Base-by-base conservation (phyloP, 257 asterid species). In the Gentiana dahurica region DNA sequence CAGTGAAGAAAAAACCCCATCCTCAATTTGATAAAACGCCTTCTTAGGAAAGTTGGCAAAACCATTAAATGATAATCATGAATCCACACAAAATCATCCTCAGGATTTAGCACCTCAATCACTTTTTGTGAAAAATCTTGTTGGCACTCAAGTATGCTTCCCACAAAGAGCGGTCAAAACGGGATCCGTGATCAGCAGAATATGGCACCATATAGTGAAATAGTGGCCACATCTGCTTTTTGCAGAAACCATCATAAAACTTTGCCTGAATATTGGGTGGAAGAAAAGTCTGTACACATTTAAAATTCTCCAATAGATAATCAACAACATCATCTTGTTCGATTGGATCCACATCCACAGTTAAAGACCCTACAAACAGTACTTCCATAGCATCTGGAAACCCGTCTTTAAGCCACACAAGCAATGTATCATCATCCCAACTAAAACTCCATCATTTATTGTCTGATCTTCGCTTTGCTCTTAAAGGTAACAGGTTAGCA, bases 1-100 rank as follows among this genome's bases (percentile, higher is more conserved):
- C 89, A 76, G 76, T 88, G 96, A 67, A 88, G 96, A 79, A 88
- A 88, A 65, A 88, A 88, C 2, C 96, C 97, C 89, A 88, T 88
- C 69, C 90, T 81, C 66, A 88, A 71, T 62, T 83, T 76, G 59
- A 67, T 79, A 71, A 83, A 86, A 38, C 94, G 83, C 77, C 94
- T 69, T 71, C 95, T 79, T 73, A 86, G 73, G 73, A 86, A 86
- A 6, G 94, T 86, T 46, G 95, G 95, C 71, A 86, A 71, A 54
- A 83, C 94, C 95, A 86, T 86, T 71, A 86, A 57, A 76, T 86
- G 95, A 71, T 86, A 86, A 73, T 86, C 95, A 61, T 86, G 95
- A 59, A 83, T 77, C 95, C 95, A 85, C 52, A 85, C 92, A 72
- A 75, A 82, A 65, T 85, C 95, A 53, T 85, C 95, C 51, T 86